Conservation (phyloP, 129 eudicot species). For the Pulicaria dysenterica region DNA sequence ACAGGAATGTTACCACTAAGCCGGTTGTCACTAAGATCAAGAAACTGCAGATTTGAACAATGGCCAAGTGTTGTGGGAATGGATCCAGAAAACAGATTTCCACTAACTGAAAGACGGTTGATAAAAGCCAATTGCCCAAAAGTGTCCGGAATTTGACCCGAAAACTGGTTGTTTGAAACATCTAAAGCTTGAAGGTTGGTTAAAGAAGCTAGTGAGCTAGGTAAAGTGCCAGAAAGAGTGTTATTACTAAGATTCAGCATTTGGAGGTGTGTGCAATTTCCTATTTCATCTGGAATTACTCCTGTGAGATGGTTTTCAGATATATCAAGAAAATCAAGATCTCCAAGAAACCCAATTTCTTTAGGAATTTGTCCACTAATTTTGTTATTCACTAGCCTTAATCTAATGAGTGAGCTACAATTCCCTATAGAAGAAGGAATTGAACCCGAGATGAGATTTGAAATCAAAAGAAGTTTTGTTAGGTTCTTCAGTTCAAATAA, state of each 20-base stretch:
- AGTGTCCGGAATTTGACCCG: constrained; percentile 62
- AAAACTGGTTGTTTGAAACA: constrained; percentile 61
- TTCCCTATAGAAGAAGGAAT: constrained; percentile 69
- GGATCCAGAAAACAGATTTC: constrained; percentile 54
- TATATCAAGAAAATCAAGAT: constrained; percentile 64
- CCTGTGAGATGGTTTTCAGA: constrained; percentile 63
- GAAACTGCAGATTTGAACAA: constrained; percentile 70
- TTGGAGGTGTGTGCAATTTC: constrained; percentile 63
- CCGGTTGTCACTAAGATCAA: constrained; percentile 69
- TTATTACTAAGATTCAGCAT: constrained; percentile 70
- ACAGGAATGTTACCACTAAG: constrained; percentile 73
- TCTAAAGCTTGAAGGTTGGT: constrained; percentile 63
- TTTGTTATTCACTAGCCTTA: constrained; percentile 59
- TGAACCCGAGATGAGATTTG: constrained; percentile 59
- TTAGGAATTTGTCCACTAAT: constrained; percentile 65
- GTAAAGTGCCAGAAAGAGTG: constrained; percentile 53
- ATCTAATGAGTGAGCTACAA: constrained; percentile 66
- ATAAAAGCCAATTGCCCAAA: constrained; percentile 56
- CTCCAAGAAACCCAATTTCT: constrained; percentile 64
- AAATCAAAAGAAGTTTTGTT: constrained; percentile 67
- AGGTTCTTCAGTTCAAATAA: constrained; percentile 61
- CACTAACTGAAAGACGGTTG: constrained; percentile 47
- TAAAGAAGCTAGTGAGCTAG: constrained; percentile 62
- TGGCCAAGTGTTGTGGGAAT: constrained; percentile 59
- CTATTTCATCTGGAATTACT: constrained; percentile 69